Evolutionary conservation across 2,329 filamentous ascomycete species (phyloP).

Genomic region (Beauveria caledonica): DNA sequence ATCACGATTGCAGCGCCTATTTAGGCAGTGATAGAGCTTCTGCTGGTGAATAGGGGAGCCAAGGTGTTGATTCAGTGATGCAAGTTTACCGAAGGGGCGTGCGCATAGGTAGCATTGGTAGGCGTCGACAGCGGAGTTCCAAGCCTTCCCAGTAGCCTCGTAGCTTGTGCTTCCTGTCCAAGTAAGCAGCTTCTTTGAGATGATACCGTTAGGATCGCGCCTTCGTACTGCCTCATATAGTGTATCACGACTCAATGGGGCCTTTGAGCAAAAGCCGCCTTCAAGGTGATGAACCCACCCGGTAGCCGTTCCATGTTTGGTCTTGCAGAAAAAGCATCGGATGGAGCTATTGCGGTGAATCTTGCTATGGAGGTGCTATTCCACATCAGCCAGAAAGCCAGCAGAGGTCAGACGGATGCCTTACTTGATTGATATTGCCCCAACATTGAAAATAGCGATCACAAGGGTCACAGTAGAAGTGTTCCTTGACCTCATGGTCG

Average conservation of each 20-base stretch:
- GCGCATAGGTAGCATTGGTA: constrained; percentile 36
- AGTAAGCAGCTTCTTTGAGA: constrained; percentile 44
- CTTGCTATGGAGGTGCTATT: neutral
- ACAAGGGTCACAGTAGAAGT: neutral
- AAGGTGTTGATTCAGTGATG: constrained; percentile 42
- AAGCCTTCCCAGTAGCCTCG: constrained; percentile 32
- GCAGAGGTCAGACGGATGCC: neutral
- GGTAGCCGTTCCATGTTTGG: neutral
- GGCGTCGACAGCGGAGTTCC: constrained; percentile 28
- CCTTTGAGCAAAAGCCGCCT: constrained; percentile 39
- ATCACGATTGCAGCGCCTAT: constrained; percentile 24
- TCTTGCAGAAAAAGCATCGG: neutral
- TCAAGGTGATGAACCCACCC: constrained; percentile 42
- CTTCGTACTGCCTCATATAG: constrained; percentile 38
- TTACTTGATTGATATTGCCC: neutral
- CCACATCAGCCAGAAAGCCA: neutral
- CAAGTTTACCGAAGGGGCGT: constrained; percentile 28
- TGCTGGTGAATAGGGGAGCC: constrained; percentile 36
- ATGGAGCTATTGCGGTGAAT: neutral
- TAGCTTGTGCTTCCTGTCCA: constrained; percentile 23
- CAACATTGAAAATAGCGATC: neutral
- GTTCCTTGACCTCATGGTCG: neutral
- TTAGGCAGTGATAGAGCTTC: constrained; percentile 33
- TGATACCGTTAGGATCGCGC: constrained; percentile 37
- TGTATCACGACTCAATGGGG: constrained; percentile 38